Conservation (phyloP, 2,329 filamentous ascomycete species). For the Colletotrichum lindemuthianum region DNA sequence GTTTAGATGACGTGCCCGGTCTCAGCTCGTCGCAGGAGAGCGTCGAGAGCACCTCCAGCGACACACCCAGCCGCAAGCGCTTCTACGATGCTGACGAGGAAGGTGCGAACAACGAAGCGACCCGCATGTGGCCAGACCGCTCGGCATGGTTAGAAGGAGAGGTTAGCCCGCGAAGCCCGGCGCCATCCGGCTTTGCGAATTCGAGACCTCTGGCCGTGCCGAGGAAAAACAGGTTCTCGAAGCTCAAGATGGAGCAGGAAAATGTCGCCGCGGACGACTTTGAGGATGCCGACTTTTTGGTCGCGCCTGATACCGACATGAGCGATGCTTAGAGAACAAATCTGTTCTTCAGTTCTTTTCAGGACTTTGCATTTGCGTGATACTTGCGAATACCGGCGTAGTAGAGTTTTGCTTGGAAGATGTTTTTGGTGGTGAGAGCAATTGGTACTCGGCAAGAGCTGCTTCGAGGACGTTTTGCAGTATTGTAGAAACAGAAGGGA, state of each 20-base stretch:
- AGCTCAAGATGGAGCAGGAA: constrained; percentile 52
- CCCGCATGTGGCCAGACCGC: constrained; percentile 41
- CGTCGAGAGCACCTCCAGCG: constrained; percentile 42
- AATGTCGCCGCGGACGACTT: constrained; percentile 67
- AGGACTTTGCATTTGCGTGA: no score
- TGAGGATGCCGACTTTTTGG: constrained; percentile 74
- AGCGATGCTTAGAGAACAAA: constrained; percentile 41
- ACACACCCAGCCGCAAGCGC: constrained; percentile 56
- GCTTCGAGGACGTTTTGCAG: constrained; percentile 34
- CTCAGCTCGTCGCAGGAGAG: constrained; percentile 67
- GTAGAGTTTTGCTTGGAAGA: constrained; percentile 9
- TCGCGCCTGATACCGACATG: constrained; percentile 57
- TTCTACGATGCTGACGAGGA: constrained; percentile 57
- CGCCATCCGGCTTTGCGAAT: constrained; percentile 50
- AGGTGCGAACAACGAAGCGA: constrained; percentile 38
- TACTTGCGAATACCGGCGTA: no score
- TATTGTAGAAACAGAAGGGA: not conserved
- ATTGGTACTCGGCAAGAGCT: constrained; percentile 38
- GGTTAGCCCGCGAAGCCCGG: constrained; percentile 51
- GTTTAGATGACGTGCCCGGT: constrained; percentile 54
- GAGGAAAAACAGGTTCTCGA: constrained; percentile 39
- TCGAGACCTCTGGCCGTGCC: constrained; percentile 62
- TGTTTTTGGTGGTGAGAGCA: not conserved
- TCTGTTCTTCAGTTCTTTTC: no score
- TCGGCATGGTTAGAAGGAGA: constrained; percentile 49